A percentile compares a stretch with the other conserved stretches of the same genome.
Evolutionary conservation across 148 eudicot species (phyloP).

Genomic region (Persicaria maculosa): DNA sequence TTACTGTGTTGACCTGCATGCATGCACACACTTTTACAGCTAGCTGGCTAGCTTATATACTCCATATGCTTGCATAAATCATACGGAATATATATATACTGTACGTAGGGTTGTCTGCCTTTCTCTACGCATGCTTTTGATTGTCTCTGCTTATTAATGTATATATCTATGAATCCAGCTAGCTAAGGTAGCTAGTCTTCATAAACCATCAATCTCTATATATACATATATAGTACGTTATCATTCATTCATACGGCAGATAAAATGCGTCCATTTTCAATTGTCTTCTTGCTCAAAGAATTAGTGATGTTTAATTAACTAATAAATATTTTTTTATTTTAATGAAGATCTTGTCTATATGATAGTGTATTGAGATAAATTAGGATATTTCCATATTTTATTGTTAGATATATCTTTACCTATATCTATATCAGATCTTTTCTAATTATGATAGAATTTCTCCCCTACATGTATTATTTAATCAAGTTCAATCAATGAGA

Average conservation of each 20-base stretch:
- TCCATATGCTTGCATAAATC: too few species aligned
- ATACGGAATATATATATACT: too few species aligned
- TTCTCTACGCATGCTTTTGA: slow-evolving; percentile 5
- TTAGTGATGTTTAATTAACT: too few species aligned
- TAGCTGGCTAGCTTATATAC: background rate
- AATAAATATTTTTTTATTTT: too few species aligned
- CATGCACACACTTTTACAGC: slow-evolving; percentile 10
- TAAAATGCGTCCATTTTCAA: background rate
- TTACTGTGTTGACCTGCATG: slow-evolving; percentile 8
- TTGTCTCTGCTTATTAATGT: slow-evolving; percentile 10
- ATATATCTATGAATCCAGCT: background rate
- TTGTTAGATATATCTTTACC: too few species aligned
- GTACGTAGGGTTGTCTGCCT: background rate
- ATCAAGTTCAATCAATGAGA: too few species aligned
- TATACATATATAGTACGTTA: background rate
- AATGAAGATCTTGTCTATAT: too few species aligned
- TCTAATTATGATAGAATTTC: too few species aligned
- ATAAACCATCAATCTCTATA: background rate
- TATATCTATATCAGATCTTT: too few species aligned
- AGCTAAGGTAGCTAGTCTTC: background rate
- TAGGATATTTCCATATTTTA: too few species aligned
- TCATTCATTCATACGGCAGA: background rate
- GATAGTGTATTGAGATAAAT: too few species aligned
- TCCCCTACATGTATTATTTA: too few species aligned
- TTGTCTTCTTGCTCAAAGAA: background rate